Base-by-base conservation (phyloP, 2,329 filamentous ascomycete species). In the Sclerotinia trifoliorum region DNA sequence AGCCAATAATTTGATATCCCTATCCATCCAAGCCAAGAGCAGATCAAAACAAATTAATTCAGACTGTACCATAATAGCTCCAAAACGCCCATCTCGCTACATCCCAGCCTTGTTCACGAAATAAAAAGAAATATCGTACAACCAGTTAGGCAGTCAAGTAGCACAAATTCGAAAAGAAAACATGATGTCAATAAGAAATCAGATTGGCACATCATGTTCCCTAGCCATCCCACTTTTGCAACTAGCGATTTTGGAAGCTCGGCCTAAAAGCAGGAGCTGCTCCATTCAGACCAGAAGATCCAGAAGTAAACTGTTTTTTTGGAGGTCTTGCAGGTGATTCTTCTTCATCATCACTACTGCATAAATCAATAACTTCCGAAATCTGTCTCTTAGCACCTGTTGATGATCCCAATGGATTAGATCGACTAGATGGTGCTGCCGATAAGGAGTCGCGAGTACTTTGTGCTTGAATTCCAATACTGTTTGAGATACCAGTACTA, bases 301-400 rank as follows among this genome's bases (percentile, higher is more conserved):
- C 48, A 5, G 60, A 26, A 21, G 66, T 68, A 17, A 70, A 67
- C 51, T 76, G 77, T 52, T 77, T 72, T 70, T 80, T 80, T 29
- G 74, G 60, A 39, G 29, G 67, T 67, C 75, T 74, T 8, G 35
- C 24, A 48, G 77, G 81, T 13, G 79, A 79, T 51, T 82, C 81
- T 54, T 85, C 82, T 65, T 85, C 82, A 66, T 84, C 83, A 60
- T 83, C 83, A 72, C 82, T 85, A 19, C 80, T 79, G 5, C 83
- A 86, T 52, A 86, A 77, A 72, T 86, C 84, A 70, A 86, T 85
- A n/a, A 86, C 79, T 70, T 80, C 78, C 24, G 80, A 76, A 42
- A 80, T 79, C 19, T 82, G 75, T 67, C 83, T 78, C 73, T 86
- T 86, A 11, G 66, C 63, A 56, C 70, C 74, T 6, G 67, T 70